Percentiles rank a stretch among this genome's conserved stretches.
phyloP scores from a whole-genome alignment of 768 basidiomycete genomes.

The Tylopilus balloui region DNA sequence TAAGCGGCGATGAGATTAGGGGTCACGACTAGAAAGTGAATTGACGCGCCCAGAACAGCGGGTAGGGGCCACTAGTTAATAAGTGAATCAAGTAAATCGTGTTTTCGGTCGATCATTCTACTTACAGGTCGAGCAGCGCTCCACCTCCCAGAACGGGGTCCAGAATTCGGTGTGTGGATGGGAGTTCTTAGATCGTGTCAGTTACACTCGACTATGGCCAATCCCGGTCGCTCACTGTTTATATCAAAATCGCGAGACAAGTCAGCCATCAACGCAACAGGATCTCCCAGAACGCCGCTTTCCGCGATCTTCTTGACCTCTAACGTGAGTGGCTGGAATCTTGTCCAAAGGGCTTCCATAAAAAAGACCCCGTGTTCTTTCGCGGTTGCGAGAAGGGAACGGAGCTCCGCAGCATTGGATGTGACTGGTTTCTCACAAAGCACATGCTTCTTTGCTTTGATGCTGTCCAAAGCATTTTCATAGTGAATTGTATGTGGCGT shows the following conservation, averaged over 20 bases:
- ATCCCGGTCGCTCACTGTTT: slow-evolving; percentile 41
- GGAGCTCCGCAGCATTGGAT: slow-evolving; percentile 67
- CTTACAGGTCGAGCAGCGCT: slow-evolving; percentile 78
- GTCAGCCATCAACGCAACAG: slow-evolving; percentile 69
- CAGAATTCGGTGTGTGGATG: slow-evolving; percentile 68
- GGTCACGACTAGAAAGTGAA: not conserved
- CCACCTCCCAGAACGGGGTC: slow-evolving; percentile 80
- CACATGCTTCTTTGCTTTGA: slow-evolving; percentile 78
- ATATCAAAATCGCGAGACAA: slow-evolving; percentile 67
- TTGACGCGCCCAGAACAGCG: slow-evolving; percentile 64
- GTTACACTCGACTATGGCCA: not conserved
- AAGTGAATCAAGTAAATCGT: slow-evolving; percentile 1
- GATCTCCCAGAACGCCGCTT: slow-evolving; percentile 59
- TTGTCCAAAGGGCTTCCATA: slow-evolving; percentile 91
- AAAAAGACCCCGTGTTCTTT: slow-evolving; percentile 79
- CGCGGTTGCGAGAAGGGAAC: slow-evolving; percentile 67
- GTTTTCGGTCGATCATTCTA: slow-evolving; percentile 3
- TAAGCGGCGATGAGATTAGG: slow-evolving; percentile 10
- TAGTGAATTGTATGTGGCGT: slow-evolving; percentile 88
- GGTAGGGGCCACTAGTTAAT: slow-evolving; percentile 68
- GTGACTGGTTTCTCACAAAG: slow-evolving; percentile 90
- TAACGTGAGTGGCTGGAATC: slow-evolving; percentile 65
- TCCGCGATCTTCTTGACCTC: slow-evolving; percentile 65
- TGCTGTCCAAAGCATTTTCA: slow-evolving; percentile 66
- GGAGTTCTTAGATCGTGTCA: slow-evolving; percentile 44